Conservation (phyloP, 768 basidiomycete species). For the Paxillus involutus region DNA sequence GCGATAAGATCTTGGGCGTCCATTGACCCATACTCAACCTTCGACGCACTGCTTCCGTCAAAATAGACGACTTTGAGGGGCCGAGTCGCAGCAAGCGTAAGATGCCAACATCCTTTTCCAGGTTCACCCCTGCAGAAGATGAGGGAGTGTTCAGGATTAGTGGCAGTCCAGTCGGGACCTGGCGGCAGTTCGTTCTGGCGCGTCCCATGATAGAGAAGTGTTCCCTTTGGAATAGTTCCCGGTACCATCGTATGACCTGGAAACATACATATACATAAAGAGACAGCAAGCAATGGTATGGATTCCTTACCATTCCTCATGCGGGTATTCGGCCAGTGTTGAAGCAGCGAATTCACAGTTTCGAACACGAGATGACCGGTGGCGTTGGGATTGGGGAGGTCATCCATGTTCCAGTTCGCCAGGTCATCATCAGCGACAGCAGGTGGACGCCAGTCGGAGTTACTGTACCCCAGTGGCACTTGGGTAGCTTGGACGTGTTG, state of each 20-base stretch:
- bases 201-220: slow-evolving; percentile 32
- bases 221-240: slow-evolving; percentile 30
- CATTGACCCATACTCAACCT: slow-evolving; percentile 30
- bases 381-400: slow-evolving; percentile 23
- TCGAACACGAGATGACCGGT: slow-evolving; percentile 37
- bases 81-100: slow-evolving; percentile 27
- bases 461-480: not conserved
- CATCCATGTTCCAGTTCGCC: slow-evolving; percentile 19
- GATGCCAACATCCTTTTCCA: slow-evolving; percentile 27
- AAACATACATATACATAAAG: not conserved
- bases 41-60: slow-evolving; percentile 33
- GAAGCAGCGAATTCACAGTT: slow-evolving; percentile 33
- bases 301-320: slow-evolving; percentile 32
- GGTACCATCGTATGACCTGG: slow-evolving; percentile 32
- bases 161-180: slow-evolving; percentile 29
- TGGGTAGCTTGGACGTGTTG: not conserved
- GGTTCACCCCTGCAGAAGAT: slow-evolving; percentile 32
- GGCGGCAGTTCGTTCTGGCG: slow-evolving; percentile 17
- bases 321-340: slow-evolving; percentile 39
- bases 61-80: slow-evolving; percentile 33
- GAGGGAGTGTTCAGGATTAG: slow-evolving; percentile 33
- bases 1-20: slow-evolving; percentile 35
- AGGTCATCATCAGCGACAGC: not conserved
- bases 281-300: not conserved
- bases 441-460: not conserved